Evolutionary conservation across 805 yeast species (phyloP).

Genomic region (Candida endomychidarum): DNA sequence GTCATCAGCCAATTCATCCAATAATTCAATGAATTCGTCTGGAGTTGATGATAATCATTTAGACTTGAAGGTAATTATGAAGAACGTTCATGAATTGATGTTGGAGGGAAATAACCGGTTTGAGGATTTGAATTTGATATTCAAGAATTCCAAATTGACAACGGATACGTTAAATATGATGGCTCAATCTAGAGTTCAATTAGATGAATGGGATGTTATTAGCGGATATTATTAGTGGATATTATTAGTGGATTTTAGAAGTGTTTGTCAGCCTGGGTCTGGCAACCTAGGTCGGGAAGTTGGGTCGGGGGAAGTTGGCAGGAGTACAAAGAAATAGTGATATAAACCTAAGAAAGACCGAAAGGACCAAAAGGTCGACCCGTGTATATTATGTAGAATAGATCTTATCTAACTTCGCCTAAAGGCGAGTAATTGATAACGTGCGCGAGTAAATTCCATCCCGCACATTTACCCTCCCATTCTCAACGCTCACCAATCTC

Average conservation of each 20-base stretch:
- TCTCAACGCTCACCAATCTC: constrained; percentile 1
- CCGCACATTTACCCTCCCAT: neutral
- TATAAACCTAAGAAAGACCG: no score
- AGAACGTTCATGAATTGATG: constrained; percentile 29
- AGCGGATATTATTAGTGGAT: constrained; percentile 13
- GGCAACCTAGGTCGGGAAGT: no score
- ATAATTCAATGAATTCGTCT: no score
- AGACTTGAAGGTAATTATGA: constrained; percentile 29
- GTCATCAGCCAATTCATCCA: no score
- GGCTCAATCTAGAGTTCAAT: constrained; percentile 18
- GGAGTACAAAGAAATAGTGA: no score
- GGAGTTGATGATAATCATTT: neutral
- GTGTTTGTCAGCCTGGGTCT: no score
- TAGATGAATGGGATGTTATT: constrained; percentile 19
- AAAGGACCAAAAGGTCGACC: no score
- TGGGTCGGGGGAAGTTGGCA: no score
- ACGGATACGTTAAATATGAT: constrained; percentile 15
- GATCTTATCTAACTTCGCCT: no score
- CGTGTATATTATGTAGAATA: no score
- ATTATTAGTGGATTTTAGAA: neutral
- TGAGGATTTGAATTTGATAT: constrained; percentile 2
- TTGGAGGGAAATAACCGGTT: constrained; percentile 17
- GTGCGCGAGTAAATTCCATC: constrained; percentile 1
- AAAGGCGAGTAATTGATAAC: neutral
- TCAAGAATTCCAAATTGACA: constrained; percentile 6